Base-by-base conservation (phyloP, 805 yeast species). In the Wickerhamomyces sydowiorum region DNA sequence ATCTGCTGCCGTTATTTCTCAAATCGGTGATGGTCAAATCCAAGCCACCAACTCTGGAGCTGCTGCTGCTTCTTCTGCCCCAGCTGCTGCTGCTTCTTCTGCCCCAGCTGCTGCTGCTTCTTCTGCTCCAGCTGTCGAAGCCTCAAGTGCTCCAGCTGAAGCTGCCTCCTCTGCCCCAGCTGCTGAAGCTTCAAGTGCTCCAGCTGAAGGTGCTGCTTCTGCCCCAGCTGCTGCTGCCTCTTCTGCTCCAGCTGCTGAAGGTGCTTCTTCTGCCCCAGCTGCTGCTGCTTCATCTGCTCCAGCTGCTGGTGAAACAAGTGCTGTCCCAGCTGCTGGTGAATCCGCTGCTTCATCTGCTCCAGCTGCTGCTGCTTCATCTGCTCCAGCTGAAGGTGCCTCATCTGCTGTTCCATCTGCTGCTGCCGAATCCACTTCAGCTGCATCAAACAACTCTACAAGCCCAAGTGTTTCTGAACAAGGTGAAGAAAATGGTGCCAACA, bases 1-100 rank as follows among this genome's bases (percentile, higher is more conserved):
- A 39, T 46, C 61, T 33, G 64, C 69, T 19, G 40, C 41, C 29
- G 51, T 46, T 29, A 59, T 61, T 22, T 56, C 70, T 23, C 70
- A 65, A 52, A 46, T 46, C 42, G 44, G 42, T 42, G 48, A 48
- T 38, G 52, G 49, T 32, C 48, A 52, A 38, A 44, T 56, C 15
- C 43, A 54, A 43, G 49, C 56, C 19, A 37, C 58, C 19, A 35
- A 50, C 13, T 36, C 53, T 18, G 30, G 56, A 22, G 40, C 51
- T 31, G 48, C 59, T 20, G 60, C 70, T 38, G 71, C 66, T 47
- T 70, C 72, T 45, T 69, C 72, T 31, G 72, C 65, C 46, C 68
- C 72, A 18, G 62, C 59, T 40, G 61, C 73, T 37, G 57, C 70
- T 48, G 77, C 25, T 57, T 73, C 73, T 19, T 43, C 52, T 21